These are phyloP conservation scores for Hansenula sp. DNA, from an alignment of 1,139 yeast species.

Conservation along the genomic window DNA sequence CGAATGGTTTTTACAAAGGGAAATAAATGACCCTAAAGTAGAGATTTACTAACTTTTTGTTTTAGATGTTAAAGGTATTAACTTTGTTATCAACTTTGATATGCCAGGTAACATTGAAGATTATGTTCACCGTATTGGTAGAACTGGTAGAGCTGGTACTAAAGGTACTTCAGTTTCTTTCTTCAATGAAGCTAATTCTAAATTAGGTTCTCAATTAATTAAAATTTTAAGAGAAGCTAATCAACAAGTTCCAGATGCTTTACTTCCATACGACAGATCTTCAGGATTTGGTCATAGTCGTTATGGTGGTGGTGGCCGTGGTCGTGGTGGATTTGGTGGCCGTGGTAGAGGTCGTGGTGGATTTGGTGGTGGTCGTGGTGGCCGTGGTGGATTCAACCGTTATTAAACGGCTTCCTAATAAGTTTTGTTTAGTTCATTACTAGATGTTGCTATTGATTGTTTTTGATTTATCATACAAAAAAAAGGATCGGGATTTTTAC, in stretches of 20 bases:
- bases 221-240: conserved; percentile 94
- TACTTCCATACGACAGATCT: conserved; percentile 42
- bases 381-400: conserved; percentile 21
- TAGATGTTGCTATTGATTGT: no score
- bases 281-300: conserved; percentile 51
- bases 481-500: no score
- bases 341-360: conserved; percentile 35
- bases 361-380: conserved; percentile 23
- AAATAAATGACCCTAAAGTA: background rate
- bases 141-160: conserved; percentile 99
- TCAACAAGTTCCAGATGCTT: conserved; percentile 73
- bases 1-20: no score
- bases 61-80: conserved; percentile 94
- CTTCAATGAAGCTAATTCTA: conserved; percentile 83
- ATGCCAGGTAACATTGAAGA: conserved; percentile 98
- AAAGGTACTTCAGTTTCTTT: conserved; percentile 93
- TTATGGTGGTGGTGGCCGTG: conserved; percentile 42
- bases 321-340: conserved; percentile 45
- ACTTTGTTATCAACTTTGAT: conserved; percentile 88
- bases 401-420: background rate
- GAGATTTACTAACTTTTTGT: conserved; percentile 25
- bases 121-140: conserved; percentile 57
- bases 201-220: conserved; percentile 87
- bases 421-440: no score
- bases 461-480: background rate